Percentiles rank a stretch among this genome's conserved stretches.
Evolutionary conservation across 2,329 filamentous ascomycete genomes (phyloP).

Genomic region (Clarireedia homoeocarpa): DNA sequence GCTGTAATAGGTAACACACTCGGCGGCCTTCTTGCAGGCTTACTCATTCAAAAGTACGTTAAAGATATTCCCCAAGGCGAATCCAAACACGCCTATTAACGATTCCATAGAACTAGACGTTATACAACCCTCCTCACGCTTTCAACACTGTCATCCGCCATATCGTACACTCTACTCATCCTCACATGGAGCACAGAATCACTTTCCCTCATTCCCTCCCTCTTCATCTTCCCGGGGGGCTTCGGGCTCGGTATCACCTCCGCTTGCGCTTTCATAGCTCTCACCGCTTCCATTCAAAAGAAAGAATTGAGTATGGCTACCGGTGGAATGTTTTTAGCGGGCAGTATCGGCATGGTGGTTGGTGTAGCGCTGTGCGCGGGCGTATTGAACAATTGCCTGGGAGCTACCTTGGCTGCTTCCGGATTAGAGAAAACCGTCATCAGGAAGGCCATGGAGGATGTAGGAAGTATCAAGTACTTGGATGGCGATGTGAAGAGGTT

Average conservation of each 20-base stretch:
- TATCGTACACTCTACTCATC: conserved; percentile 45
- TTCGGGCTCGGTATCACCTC: conserved; percentile 41
- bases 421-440: conserved; percentile 11
- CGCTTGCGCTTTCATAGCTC: conserved; percentile 40
- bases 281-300: conserved; percentile 39
- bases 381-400: conserved; percentile 5
- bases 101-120: conserved; percentile 38
- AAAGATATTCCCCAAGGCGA: background rate
- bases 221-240: conserved; percentile 52
- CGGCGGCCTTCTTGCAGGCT: conserved; percentile 53
- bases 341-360: conserved; percentile 17
- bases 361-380: conserved; percentile 14
- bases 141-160: conserved; percentile 40
- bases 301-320: conserved; percentile 42
- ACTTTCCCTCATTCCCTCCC: conserved; percentile 45
- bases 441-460: conserved; percentile 17
- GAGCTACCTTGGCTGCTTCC: background rate
- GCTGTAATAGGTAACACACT: conserved; percentile 60
- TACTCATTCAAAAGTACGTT: conserved; percentile 24
- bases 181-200: conserved; percentile 49
- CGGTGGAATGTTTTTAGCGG: conserved; percentile 38
- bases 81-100: background rate
- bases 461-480: conserved; percentile 13
- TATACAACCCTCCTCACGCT: conserved; percentile 49
- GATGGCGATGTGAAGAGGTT: conserved; percentile 9